These are phyloP conservation scores for Triticum dicoccoides DNA, from an alignment of 176 grass and related monocot genomes.

Conservation along the genomic window DNA sequence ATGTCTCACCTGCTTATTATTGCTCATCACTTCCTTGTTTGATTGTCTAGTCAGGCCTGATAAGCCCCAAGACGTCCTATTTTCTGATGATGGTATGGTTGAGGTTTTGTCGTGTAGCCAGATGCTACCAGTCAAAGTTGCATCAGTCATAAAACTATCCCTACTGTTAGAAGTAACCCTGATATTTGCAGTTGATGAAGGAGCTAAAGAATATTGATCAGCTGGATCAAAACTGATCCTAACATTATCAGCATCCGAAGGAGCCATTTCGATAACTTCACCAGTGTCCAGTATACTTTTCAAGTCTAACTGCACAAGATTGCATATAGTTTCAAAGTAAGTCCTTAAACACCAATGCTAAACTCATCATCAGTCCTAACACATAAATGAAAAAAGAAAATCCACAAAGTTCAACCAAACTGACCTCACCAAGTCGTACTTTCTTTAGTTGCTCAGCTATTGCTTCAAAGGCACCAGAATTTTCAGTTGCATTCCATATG, in stretches of 20 bases:
- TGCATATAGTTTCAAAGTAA: conserved; percentile 9
- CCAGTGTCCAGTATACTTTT: conserved; percentile 23
- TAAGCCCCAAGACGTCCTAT: conserved; percentile 15
- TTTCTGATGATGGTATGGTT: conserved; percentile 28
- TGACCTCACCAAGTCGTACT: conserved; percentile 36
- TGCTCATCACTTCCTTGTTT: conserved; percentile 37
- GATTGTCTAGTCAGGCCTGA: conserved; percentile 21
- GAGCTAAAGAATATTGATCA: conserved; percentile 14
- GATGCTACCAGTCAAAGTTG: background rate
- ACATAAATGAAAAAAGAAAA: conserved; percentile 6
- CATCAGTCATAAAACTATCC: background rate
- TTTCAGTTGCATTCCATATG: conserved; percentile 52
- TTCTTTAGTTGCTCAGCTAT: conserved; percentile 74
- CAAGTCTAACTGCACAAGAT: conserved; percentile 31
- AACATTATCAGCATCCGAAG: conserved; percentile 39
- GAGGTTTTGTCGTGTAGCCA: conserved; percentile 18
- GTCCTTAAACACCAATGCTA: background rate
- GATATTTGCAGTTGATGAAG: conserved; percentile 28
- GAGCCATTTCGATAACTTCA: conserved; percentile 23
- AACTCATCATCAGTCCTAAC: conserved; percentile 5
- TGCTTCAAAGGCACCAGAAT: conserved; percentile 54
- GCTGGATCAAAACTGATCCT: conserved; percentile 4
- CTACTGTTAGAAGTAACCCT: conserved; percentile 9
- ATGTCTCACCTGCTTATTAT: conserved; percentile 35
- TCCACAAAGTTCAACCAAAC: conserved; percentile 6